Conservation (phyloP, 2,329 filamentous ascomycete species). For the Diaporthe vexans region DNA sequence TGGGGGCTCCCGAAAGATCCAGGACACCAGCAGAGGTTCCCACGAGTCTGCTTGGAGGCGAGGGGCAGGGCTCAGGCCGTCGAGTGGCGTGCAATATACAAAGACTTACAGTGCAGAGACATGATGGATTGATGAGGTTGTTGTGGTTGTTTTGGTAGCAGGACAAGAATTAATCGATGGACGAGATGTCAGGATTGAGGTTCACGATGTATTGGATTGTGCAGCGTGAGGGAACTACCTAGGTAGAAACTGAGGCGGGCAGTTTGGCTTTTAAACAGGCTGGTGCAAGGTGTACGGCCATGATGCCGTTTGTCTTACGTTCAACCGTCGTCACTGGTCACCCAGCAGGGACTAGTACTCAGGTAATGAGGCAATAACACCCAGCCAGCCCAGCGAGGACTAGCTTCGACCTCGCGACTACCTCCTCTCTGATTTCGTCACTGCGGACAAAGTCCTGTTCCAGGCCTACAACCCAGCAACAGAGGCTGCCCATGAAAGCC, state of each 20-base stretch:
- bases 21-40: background rate
- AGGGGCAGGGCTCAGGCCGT: background rate
- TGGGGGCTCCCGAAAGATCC: background rate
- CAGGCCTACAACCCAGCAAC: background rate
- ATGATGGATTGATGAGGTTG: slow-evolving; percentile 52
- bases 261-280: slow-evolving; percentile 33
- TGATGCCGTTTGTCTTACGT: slow-evolving; percentile 41
- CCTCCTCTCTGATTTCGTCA: slow-evolving; percentile 37
- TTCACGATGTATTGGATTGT: slow-evolving; percentile 17
- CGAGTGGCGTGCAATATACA: too few species aligned
- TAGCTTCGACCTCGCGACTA: slow-evolving; percentile 15
- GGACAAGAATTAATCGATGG: background rate
- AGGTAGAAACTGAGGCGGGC: slow-evolving; percentile 14
- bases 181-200: background rate
- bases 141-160: slow-evolving; percentile 2
- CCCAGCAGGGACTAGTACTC: slow-evolving; percentile 31
- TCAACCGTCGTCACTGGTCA: slow-evolving; percentile 40
- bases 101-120: slow-evolving; percentile 71
- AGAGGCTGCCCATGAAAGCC: background rate
- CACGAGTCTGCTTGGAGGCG: background rate
- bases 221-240: background rate
- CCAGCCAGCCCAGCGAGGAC: slow-evolving; percentile 27
- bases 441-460: slow-evolving; percentile 22
- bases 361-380: slow-evolving; percentile 40
- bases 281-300: slow-evolving; percentile 19